These are phyloP conservation scores for Tetradesmus obliquus DNA, from an alignment of 139 green algal genomes.

Conservation along the genomic window DNA sequence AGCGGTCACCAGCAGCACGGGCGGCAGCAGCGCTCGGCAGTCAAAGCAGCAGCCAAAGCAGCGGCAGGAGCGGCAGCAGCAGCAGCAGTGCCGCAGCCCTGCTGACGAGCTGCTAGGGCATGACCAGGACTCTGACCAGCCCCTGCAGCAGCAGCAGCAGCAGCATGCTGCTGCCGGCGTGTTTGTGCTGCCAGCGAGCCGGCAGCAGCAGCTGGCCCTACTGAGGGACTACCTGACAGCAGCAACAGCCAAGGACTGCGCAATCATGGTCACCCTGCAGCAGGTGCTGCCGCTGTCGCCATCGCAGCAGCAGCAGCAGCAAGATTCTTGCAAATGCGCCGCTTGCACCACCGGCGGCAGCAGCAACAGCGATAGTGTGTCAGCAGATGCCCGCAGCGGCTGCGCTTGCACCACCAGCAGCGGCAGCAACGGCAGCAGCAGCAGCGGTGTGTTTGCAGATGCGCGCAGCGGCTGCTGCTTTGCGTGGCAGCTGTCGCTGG, in stretches of 20 bases:
- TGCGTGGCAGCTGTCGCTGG: conserved; percentile 65
- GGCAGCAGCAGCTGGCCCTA: conserved; percentile 26
- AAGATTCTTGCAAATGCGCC: no score
- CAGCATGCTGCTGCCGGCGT: not conserved
- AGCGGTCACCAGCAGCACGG: not conserved
- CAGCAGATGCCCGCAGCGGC: conserved; percentile 32
- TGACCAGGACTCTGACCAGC: not conserved
- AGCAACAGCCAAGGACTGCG: conserved; percentile 88
- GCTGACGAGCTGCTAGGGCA: not conserved
- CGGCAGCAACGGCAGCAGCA: conserved; percentile 37
- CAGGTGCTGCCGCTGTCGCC: not conserved
- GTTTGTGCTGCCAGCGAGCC: not conserved
- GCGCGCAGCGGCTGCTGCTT: conserved; percentile 13
- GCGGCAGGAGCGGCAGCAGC: conserved; percentile 8
- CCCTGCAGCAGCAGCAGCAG: conserved; percentile 4
- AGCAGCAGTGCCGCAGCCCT: not conserved
- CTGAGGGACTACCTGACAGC: conserved; percentile 79
- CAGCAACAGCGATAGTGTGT: not conserved
- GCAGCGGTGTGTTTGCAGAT: conserved; percentile 24
- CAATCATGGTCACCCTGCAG: conserved; percentile 83
- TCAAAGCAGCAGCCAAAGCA: not conserved
- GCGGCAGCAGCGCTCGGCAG: not conserved
- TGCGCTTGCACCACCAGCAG: not conserved
- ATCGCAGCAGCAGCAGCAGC: not conserved
- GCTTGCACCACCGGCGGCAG: not conserved